Percentiles rank a stretch among this genome's conserved stretches.
Conservation (phyloP, 257 asterid species). For the Solanum peruvianum region DNA sequence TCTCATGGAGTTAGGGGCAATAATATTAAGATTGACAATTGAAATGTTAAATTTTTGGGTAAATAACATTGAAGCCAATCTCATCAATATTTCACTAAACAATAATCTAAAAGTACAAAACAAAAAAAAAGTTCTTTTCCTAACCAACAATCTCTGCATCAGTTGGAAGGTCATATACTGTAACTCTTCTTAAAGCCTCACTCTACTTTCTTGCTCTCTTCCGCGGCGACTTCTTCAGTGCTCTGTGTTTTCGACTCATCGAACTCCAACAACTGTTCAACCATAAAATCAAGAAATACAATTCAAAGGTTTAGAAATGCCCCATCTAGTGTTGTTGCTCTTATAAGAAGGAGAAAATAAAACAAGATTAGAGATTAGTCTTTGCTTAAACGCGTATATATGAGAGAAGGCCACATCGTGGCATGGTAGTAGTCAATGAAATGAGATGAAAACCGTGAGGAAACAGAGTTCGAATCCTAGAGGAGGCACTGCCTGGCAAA, state of each 20-base stretch:
- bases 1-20: not conserved
- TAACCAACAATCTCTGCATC: not conserved
- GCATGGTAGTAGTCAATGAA: not conserved
- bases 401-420: not conserved
- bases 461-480: not conserved
- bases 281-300: not conserved
- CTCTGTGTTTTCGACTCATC: constrained; percentile 51
- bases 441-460: not conserved
- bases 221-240: constrained; percentile 24
- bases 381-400: not conserved
- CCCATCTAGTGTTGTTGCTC: not conserved
- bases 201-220: constrained; percentile 41
- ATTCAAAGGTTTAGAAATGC: not conserved
- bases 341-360: not conserved
- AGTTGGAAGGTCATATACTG: not conserved
- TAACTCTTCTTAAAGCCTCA: constrained; percentile 5
- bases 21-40: not conserved
- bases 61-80: not conserved
- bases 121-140: not conserved
- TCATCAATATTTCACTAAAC: not conserved
- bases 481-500: not conserved
- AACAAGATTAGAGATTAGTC: not conserved
- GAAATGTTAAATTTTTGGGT: not conserved
- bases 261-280: constrained; percentile 63
- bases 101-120: not conserved